Base-by-base conservation (phyloP, 2,329 filamentous ascomycete genomes). In the Trichoderma afroharzianum region DNA sequence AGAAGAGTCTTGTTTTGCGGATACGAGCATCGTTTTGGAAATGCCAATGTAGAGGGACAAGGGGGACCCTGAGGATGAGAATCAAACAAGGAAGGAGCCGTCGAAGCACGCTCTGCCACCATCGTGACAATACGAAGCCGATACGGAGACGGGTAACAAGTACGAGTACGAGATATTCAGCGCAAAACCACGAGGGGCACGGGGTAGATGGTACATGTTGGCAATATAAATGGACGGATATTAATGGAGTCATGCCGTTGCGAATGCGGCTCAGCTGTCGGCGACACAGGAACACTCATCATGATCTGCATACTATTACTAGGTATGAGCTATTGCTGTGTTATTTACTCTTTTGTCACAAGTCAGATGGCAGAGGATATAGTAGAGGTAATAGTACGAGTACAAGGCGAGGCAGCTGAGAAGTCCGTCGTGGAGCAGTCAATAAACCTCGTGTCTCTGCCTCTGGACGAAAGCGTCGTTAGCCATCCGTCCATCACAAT, bases 71-170 rank as follows among this genome's bases (percentile, higher is more conserved):
- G 57, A 58, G 57, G 39, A 33, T 36, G 36, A 32, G 32, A 43
- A 43, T 61, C 66, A 14, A 68, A 61, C 36, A 69, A 69, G 66
- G 66, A 69, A 69, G 66, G 66, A 69, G 66, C 57, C 66, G 28
- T 61, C 11, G 55, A 50, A 33, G 64, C 64, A 58, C 47, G 4
- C 30, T 33, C 36, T 68, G 66, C 50, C 43, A 57, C 50, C 57
- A 57, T 66, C 63, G 30, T 55, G 64, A 61, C 36, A 14, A 43
- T 36, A 59, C 24, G 64, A 43, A 24, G 11, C 26, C 53, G 26
- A 59, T 47, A 43, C 55, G n/a, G 2, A 2, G 2, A 30, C 26
- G 66, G 58, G 66, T 61, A 68, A 33, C 30, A 18, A 24, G 57
- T 69, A 69, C 67, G 21, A 24, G 57, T 69, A 69, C 67, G 21